Evolutionary conservation across 768 basidiomycete species (phyloP).

Genomic region (Termitomyces sp.): DNA sequence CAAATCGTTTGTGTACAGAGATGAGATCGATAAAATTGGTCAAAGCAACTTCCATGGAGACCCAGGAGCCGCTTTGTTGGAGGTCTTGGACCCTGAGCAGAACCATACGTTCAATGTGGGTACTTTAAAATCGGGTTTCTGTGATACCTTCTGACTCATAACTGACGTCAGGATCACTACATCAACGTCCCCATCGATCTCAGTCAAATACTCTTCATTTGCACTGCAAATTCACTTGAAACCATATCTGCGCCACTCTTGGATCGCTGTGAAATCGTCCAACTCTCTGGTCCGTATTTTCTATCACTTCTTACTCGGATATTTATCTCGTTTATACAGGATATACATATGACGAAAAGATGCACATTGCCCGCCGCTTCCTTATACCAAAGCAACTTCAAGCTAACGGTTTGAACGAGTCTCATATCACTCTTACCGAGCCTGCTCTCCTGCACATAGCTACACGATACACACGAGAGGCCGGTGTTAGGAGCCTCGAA

Average conservation of each 20-base stretch:
- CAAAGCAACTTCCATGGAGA: slow-evolving; percentile 89
- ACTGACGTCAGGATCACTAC: slow-evolving; percentile 72
- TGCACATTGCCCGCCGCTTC: slow-evolving; percentile 83
- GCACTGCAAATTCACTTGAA: slow-evolving; percentile 86
- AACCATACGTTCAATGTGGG: slow-evolving; percentile 75
- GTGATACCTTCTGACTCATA: background rate
- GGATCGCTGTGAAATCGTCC: slow-evolving; percentile 86
- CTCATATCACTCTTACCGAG: slow-evolving; percentile 61
- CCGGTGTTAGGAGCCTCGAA: slow-evolving; percentile 88
- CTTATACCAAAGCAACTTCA: slow-evolving; percentile 83
- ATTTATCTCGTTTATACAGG: slow-evolving; percentile 27
- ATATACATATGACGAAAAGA: slow-evolving; percentile 88
- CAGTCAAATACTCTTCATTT: slow-evolving; percentile 86
- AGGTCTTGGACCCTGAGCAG: slow-evolving; percentile 93
- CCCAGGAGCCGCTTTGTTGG: slow-evolving; percentile 83
- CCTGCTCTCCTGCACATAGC: slow-evolving; percentile 67
- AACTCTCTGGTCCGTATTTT: slow-evolving; percentile 54
- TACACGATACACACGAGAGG: slow-evolving; percentile 82
- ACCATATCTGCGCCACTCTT: slow-evolving; percentile 84
- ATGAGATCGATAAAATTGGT: slow-evolving; percentile 91
- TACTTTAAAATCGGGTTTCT: background rate
- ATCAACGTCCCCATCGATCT: slow-evolving; percentile 86
- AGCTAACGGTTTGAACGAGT: slow-evolving; percentile 65
- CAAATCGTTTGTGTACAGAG: slow-evolving; percentile 28
- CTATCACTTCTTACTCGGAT: background rate